Evolutionary conservation across 2,329 filamentous ascomycete species (phyloP).

Genomic region (Beauveria sp.): DNA sequence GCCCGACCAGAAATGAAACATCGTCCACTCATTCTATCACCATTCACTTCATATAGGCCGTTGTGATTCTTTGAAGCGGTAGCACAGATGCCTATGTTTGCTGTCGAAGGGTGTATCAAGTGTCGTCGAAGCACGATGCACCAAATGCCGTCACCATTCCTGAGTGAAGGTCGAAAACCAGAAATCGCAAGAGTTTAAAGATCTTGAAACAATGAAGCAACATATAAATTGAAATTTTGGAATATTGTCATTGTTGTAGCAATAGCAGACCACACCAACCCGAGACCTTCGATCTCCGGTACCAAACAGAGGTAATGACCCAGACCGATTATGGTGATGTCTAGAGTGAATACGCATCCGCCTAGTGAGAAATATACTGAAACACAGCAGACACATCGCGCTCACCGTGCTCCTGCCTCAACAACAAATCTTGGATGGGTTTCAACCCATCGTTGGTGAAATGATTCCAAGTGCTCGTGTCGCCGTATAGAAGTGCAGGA

Average conservation of each 20-base stretch:
- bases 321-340: too few species aligned
- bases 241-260: background rate
- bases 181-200: too few species aligned
- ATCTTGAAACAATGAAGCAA: too few species aligned
- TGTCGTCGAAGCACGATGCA: too few species aligned
- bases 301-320: too few species aligned
- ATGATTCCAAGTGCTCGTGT: conserved; percentile 99
- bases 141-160: too few species aligned
- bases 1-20: background rate
- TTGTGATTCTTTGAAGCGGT: background rate
- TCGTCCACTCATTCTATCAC: background rate
- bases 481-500: conserved; percentile 90
- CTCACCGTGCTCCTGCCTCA: conserved; percentile 77
- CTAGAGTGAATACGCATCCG: background rate
- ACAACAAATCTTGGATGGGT: conserved; percentile 80
- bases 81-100: background rate
- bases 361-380: conserved; percentile 88
- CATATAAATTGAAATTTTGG: too few species aligned
- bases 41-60: background rate
- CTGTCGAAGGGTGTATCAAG: background rate
- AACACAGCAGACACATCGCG: conserved; percentile 87
- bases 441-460: conserved; percentile 75
- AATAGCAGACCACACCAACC: background rate
- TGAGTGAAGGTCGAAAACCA: too few species aligned
- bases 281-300: background rate